A percentile compares a stretch with the other conserved stretches of the same genome.
Conservation (phyloP, 2,329 filamentous ascomycete genomes). For the Hypoxylon sp. region DNA sequence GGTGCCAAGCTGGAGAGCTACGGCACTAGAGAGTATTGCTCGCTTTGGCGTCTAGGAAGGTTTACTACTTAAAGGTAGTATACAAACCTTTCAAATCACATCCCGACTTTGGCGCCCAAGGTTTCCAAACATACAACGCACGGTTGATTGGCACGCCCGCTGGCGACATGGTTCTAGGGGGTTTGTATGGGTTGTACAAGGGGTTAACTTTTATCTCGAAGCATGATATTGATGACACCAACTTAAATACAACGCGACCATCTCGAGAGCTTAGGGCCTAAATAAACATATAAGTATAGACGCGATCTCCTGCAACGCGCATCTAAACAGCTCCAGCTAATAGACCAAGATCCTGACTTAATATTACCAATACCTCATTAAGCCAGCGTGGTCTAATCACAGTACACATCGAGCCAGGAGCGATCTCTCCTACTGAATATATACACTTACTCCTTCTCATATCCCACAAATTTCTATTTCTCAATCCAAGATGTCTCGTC, state of each 20-base stretch:
- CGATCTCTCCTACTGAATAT: background rate
- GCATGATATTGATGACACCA: background rate
- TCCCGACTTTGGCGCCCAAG: too few relatives aligned
- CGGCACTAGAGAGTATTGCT: conserved; percentile 2
- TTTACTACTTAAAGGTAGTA: background rate
- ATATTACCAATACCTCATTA: background rate
- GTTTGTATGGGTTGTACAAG: background rate
- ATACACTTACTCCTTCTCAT: background rate
- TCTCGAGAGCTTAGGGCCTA: background rate
- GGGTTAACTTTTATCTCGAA: background rate
- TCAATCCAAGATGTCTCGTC: background rate
- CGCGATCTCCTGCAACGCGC: background rate
- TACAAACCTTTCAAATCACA: too few relatives aligned
- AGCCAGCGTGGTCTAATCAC: background rate
- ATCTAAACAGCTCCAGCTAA: background rate
- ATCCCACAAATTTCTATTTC: background rate
- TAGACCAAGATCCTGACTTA: background rate
- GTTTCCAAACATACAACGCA: too few relatives aligned
- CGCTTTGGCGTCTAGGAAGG: conserved; percentile 2
- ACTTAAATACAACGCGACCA: background rate
- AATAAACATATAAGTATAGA: background rate
- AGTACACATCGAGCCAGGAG: background rate
- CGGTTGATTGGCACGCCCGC: too few relatives aligned
- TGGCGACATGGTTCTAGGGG: too few relatives aligned
- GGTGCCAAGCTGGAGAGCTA: background rate